These are phyloP conservation scores for Populus nigra DNA, from an alignment of 345 rosid species.

Conservation along the genomic window DNA sequence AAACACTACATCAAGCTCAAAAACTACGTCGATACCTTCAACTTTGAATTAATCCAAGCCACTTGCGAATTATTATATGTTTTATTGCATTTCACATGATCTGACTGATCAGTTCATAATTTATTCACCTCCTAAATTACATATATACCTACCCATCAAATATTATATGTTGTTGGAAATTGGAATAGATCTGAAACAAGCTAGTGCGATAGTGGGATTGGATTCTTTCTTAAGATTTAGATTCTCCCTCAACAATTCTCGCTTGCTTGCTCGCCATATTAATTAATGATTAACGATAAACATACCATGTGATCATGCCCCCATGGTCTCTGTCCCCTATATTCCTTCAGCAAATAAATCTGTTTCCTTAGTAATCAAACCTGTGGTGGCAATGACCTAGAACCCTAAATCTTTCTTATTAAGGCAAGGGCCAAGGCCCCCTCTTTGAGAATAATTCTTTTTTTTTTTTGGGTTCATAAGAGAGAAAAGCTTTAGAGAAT, in stretches of 20 bases:
- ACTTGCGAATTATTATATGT: too few relatives aligned
- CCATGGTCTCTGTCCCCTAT: not conserved
- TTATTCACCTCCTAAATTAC: not conserved
- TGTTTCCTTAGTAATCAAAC: not conserved
- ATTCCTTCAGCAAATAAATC: not conserved
- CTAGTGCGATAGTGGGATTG: not conserved
- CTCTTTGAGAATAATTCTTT: too few relatives aligned
- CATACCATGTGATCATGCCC: not conserved
- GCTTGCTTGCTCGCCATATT: not conserved
- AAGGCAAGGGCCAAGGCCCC: not conserved
- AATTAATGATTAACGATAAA: too few relatives aligned
- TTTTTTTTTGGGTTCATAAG: too few relatives aligned
- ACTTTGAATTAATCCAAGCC: too few relatives aligned
- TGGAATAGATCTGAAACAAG: not conserved
- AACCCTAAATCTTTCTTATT: not conserved
- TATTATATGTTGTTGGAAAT: not conserved
- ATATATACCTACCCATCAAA: too few relatives aligned
- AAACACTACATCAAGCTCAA: not conserved
- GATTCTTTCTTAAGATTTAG: not conserved
- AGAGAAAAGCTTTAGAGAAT: not conserved
- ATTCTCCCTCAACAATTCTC: not conserved
- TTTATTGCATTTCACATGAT: too few relatives aligned
- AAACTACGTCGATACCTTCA: not conserved
- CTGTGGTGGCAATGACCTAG: not conserved
- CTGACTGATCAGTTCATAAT: not conserved